Conservation (phyloP, 148 eudicot genomes). For the Vaccinium macrocarpon region DNA sequence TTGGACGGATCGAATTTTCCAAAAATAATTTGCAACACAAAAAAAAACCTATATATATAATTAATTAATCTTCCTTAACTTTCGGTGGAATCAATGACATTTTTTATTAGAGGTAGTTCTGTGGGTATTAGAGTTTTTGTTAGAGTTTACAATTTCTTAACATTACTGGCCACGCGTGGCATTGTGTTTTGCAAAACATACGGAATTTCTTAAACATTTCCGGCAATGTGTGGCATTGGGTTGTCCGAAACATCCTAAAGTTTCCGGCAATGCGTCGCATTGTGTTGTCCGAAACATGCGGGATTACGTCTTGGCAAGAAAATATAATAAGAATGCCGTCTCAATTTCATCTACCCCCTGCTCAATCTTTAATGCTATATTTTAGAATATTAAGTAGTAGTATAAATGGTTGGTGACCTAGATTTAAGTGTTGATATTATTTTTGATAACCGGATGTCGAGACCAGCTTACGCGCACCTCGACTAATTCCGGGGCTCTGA, state of each 20-base stretch:
- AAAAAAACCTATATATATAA: no score
- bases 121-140: not conserved
- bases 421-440: no score
- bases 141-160: no score
- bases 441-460: no score
- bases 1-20: no score
- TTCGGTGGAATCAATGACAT: not conserved
- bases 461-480: not conserved
- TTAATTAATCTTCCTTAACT: not conserved
- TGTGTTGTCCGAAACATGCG: constrained; percentile 45
- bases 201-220: not conserved
- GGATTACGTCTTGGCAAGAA: constrained; percentile 33
- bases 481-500: not conserved
- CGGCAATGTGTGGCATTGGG: no score
- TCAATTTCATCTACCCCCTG: not conserved
- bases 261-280: constrained; percentile 44
- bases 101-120: not conserved
- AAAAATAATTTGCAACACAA: no score
- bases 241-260: constrained; percentile 30
- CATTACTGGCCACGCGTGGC: no score
- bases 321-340: not conserved
- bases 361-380: not conserved
- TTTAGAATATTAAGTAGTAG: not conserved
- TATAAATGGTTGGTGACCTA: not conserved
- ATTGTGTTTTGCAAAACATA: no score